Base-by-base conservation (phyloP, 2,329 filamentous ascomycete genomes). In the Curvularia sp. region DNA sequence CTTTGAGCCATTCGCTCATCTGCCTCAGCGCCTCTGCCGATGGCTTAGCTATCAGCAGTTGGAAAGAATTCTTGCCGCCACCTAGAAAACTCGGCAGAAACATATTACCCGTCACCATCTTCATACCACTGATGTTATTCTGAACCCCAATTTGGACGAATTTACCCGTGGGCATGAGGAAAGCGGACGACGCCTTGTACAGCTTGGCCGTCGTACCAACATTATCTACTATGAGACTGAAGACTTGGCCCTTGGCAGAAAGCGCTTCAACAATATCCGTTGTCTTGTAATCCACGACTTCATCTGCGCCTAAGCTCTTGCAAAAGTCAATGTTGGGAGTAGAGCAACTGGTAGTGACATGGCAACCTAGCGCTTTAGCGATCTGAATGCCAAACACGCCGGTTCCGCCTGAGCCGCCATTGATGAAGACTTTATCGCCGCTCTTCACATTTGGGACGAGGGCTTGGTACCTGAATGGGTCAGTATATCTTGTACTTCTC, bases 331-430 rank as follows among this genome's bases (percentile, higher is more conserved):
- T 77, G 69, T 89, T 90, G 5, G 72, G 71, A 0, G 77, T 80
- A 9, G 86, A 89, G 67, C 87, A 90, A 4, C 81, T 82, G 2
- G 80, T 80, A 1, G 83, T 85, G 30, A 90, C 87, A 60, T 83
- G 77, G 63, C 84, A 87, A 0, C 86, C 87, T 3, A 86, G 67
- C 0, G 78, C 77, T 70, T 88, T 89, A 8, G 87, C 87, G 43
- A 89, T 82, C 68, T 90, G 87, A 52, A 90, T 85, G 0, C 80
- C 83, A 56, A 82, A 88, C 0, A 82, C 80, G 0, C 88, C 88
- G 0, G 80, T 83, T 0, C 87, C 87, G 9, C 88, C 88, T 5
- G 82, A 85, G 0, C 86, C 87, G 12, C 86, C 87, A 63, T 89
- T 89, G 71, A 89, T 83, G 66, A 89, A 86, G 7, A 90, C 79